These are phyloP conservation scores for Antarctomyces pellizariae DNA, from an alignment of 495 filamentous ascomycete species.

Conservation along the genomic window DNA sequence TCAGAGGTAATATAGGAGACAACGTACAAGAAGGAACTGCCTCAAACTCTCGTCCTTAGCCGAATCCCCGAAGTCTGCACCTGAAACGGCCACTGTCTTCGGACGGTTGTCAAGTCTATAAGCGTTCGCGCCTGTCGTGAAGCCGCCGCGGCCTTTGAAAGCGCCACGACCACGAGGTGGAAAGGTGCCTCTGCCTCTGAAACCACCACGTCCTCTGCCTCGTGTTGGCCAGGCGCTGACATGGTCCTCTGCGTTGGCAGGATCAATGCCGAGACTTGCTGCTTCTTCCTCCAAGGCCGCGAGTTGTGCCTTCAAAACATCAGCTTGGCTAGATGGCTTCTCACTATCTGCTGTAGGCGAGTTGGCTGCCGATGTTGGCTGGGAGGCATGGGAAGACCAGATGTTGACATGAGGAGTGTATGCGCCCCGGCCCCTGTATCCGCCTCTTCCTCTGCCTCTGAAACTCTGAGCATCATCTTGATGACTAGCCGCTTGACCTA, in stretches of 20 bases:
- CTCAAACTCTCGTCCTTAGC: constrained; percentile 66
- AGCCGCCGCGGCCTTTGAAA: constrained; percentile 33
- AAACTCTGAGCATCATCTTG: constrained; percentile 5
- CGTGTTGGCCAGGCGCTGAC: constrained; percentile 18
- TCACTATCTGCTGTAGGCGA: constrained; percentile 19
- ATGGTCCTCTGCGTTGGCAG: constrained; percentile 19
- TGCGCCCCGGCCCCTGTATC: constrained; percentile 7
- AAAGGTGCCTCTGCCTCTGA: constrained; percentile 20
- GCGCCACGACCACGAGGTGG: constrained; percentile 25
- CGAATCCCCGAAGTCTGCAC: constrained; percentile 35
- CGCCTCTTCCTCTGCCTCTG: constrained; percentile 3
- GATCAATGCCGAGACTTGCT: constrained; percentile 50
- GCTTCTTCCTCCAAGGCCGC: constrained; percentile 73
- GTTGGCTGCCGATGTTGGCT: constrained; percentile 5
- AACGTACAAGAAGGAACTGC: constrained; percentile 65
- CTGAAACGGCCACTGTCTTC: constrained; percentile 48
- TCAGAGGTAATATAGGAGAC: constrained; percentile 3
- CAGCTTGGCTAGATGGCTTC: constrained; percentile 33
- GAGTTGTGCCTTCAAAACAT: constrained; percentile 52
- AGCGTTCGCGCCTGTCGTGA: constrained; percentile 25
- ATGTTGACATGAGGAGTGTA: constrained; percentile 6
- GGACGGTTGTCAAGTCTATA: constrained; percentile 77
- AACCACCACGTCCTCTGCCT: constrained; percentile 21
- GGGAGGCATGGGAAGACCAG: constrained; percentile 3
- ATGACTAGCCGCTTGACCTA: too few species aligned